Evolutionary conservation across 2,329 filamentous ascomycete genomes (phyloP).

Genomic region (Coccinonectria pachysandricola): DNA sequence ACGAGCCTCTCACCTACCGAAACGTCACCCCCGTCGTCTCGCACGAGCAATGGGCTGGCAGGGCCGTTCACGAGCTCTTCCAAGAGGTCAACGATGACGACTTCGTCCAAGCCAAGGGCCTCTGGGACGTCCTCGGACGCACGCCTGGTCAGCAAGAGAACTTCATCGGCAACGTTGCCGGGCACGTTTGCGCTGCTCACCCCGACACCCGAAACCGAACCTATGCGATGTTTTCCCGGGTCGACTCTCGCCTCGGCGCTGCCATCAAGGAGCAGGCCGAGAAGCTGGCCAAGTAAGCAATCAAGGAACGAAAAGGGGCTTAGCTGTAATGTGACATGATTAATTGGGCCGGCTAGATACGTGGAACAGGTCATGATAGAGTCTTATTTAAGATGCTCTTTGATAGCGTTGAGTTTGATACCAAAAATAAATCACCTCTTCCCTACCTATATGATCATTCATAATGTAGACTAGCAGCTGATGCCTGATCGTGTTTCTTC

Average conservation of each 20-base stretch:
- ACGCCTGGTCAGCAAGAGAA: slow-evolving; percentile 49
- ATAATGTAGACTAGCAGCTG: no score
- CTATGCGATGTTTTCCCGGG: slow-evolving; percentile 49
- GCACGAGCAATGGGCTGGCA: slow-evolving; percentile 39
- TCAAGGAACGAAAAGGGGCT: not conserved
- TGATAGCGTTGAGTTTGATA: not conserved
- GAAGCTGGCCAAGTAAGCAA: slow-evolving; percentile 22
- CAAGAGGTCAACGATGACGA: slow-evolving; percentile 37
- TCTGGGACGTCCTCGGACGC: slow-evolving; percentile 39
- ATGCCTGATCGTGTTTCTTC: no score
- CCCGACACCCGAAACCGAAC: slow-evolving; percentile 45
- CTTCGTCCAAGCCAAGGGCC: slow-evolving; percentile 36
- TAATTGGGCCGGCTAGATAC: no score
- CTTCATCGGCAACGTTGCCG: slow-evolving; percentile 49
- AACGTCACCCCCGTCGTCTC: slow-evolving; percentile 28
- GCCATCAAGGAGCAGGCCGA: slow-evolving; percentile 45
- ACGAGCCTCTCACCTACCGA: slow-evolving; percentile 34
- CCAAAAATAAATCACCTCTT: no score
- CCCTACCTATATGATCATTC: no score
- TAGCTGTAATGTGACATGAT: slow-evolving; percentile 4
- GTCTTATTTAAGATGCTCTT: not conserved
- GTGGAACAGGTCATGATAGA: not conserved
- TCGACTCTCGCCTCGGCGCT: slow-evolving; percentile 42
- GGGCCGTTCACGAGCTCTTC: slow-evolving; percentile 33
- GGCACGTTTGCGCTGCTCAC: slow-evolving; percentile 43